A percentile compares a stretch with the other conserved stretches of the same genome.
These are phyloP conservation scores for Stachybotrys echinatus DNA, from an alignment of 2,329 filamentous ascomycete genomes.

Conservation along the genomic window DNA sequence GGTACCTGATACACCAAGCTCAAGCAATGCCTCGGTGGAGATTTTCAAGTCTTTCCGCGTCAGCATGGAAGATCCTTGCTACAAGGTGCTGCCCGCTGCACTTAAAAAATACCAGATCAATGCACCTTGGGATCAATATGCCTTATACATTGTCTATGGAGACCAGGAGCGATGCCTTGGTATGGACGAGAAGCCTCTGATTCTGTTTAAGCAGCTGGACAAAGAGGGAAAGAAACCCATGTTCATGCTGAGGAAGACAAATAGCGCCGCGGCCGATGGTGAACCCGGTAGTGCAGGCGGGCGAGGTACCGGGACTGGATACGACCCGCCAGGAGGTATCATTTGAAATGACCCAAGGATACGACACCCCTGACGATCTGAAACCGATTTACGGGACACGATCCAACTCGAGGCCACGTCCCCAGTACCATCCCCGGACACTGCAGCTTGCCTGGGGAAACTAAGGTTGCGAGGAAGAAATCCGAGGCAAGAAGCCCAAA, in stretches of 20 bases:
- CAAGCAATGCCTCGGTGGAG: constrained; percentile 65
- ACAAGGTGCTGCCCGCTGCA: constrained; percentile 92
- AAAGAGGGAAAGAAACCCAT: constrained; percentile 97
- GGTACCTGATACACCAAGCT: constrained; percentile 54
- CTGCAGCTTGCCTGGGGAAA: too few relatives aligned
- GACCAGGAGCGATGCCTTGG: constrained; percentile 93
- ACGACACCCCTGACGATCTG: too few relatives aligned
- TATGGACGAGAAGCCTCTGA: constrained; percentile 87
- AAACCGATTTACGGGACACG: too few relatives aligned
- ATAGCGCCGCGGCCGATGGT: constrained; percentile 47
- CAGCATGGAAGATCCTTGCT: constrained; percentile 95
- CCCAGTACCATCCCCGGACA: too few relatives aligned
- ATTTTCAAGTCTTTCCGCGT: constrained; percentile 99
- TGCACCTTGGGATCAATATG: constrained; percentile 95
- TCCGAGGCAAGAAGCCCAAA: too few relatives aligned
- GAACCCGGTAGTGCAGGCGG: constrained; percentile 48
- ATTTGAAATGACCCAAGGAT: constrained; percentile 31
- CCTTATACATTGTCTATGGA: constrained; percentile 97
- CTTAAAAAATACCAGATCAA: constrained; percentile 98
- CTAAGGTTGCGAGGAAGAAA: too few relatives aligned
- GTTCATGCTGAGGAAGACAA: constrained; percentile 87
- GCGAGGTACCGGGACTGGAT: constrained; percentile 40
- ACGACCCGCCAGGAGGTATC: constrained; percentile 56
- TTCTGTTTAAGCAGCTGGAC: constrained; percentile 94
- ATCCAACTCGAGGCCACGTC: too few relatives aligned